Conservation (phyloP, 495 filamentous ascomycete genomes). For the Bryoglossum gracile region DNA sequence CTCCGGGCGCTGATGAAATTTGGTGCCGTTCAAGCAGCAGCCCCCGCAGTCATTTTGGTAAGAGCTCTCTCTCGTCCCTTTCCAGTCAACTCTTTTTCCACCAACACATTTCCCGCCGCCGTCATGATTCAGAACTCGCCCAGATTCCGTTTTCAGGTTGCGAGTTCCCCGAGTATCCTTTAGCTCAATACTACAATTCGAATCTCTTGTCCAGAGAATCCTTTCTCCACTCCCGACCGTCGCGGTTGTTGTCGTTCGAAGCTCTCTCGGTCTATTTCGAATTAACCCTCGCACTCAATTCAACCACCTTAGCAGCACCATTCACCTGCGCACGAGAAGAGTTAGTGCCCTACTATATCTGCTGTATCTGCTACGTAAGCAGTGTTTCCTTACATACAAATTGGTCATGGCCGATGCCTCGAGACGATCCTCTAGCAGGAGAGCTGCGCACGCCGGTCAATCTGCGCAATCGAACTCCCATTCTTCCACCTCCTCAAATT, state of each 20-base stretch:
- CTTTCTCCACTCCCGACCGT: neutral
- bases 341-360: neutral
- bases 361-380: neutral
- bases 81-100: neutral
- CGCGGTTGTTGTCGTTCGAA: conserved; percentile 8
- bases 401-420: conserved; percentile 38
- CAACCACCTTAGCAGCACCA: conserved; percentile 4
- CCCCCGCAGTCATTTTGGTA: too few relatives aligned
- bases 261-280: conserved; percentile 7
- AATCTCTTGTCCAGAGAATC: neutral
- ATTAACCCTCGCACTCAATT: conserved; percentile 3
- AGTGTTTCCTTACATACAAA: neutral
- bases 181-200: conserved; percentile 11
- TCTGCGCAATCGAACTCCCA: conserved; percentile 58
- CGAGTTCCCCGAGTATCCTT: conserved; percentile 2
- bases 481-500: conserved; percentile 69
- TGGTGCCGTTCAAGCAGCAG: too few relatives aligned
- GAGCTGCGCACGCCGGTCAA: conserved; percentile 71
- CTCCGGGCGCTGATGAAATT: too few relatives aligned
- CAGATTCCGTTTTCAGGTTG: conserved; percentile 9
- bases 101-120: conserved; percentile 5
- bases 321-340: neutral
- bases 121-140: conserved; percentile 15
- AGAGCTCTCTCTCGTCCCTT: neutral
- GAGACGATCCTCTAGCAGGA: conserved; percentile 86